Base-by-base conservation (phyloP, 176 grass and related monocot genomes). In the Aegilops sharonensis region DNA sequence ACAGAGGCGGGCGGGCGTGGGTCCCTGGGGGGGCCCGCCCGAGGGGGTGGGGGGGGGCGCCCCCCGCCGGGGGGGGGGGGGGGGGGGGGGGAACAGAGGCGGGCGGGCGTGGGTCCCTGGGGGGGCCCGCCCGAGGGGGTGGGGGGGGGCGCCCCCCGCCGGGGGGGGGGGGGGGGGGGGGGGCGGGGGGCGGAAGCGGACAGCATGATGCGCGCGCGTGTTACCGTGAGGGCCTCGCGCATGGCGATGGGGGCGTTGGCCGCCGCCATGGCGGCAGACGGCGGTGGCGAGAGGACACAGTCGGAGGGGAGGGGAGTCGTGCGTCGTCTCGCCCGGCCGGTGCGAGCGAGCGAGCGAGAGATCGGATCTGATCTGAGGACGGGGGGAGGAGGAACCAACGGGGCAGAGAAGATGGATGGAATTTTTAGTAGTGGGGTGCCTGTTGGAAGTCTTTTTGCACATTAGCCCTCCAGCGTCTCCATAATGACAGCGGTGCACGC, bases 191-290 rank as follows among this genome's bases (percentile, higher is more conserved):
- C 36, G 36, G 36, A 37, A 7, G 12, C 35, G 59, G 80, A 37
- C 43, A 20, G 43, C 29, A 23, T 11, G 74, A 56, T 77, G 74
- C 31, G 64, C 10, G 64, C 18, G 64, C 10, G 40, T 9, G 63
- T 57, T 87, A 99, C 97, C 90, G 94, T 99, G 83, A 99, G 87
- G 18, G 85, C 94, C 85, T 99, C 97, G 75, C 86, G 91, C 97
- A 99, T 97, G 85, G 91, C 86, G 92, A 97, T 94, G 75, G 97
- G 97, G 61, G 92, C 94, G 85, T 91, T 99, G 68, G 97, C 97
- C 74, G 97, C 94, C 87, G 97, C 97, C 94, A 99, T 99, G 68
- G 87, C 71, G 90, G 88, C 82, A 65, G 70, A 35, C 40, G 84
- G 74, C 74, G 67, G 74, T 17, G 87, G 23, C 14, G 80, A 87